phyloP scores from a whole-genome alignment of 2,329 filamentous ascomycete genomes.

The Amylocarpus encephaloides region DNA sequence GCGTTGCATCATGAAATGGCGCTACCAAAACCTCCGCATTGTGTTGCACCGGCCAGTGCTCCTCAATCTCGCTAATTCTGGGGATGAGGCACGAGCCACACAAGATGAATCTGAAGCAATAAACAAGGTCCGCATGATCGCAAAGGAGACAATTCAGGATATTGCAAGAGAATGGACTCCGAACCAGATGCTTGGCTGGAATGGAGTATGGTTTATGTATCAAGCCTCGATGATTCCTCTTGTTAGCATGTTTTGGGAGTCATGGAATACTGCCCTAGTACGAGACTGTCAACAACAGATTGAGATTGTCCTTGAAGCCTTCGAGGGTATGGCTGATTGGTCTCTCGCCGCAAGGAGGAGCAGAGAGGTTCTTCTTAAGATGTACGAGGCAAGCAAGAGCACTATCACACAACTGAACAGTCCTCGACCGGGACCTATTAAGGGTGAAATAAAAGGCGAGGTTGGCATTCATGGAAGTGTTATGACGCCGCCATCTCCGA shows the following conservation, averaged over 20 bases:
- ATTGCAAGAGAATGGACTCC: slow-evolving; percentile 64
- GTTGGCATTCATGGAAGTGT: slow-evolving; percentile 11
- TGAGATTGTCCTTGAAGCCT: slow-evolving; percentile 51
- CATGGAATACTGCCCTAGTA: slow-evolving; percentile 28
- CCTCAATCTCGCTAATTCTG: slow-evolving; percentile 50
- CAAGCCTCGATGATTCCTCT: slow-evolving; percentile 75
- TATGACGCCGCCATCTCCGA: slow-evolving; percentile 10
- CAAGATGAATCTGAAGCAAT: slow-evolving; percentile 63
- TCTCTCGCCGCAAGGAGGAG: slow-evolving; percentile 57
- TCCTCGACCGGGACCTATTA: slow-evolving; percentile 28
- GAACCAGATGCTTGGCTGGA: slow-evolving; percentile 74
- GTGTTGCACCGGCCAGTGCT: slow-evolving; percentile 69
- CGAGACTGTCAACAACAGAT: slow-evolving; percentile 48
- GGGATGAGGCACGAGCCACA: slow-evolving; percentile 27
- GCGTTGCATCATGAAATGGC: slow-evolving; percentile 73
- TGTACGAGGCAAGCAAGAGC: slow-evolving; percentile 49
- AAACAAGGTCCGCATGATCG: slow-evolving; percentile 61
- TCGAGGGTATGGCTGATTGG: slow-evolving; percentile 60
- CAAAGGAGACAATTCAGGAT: slow-evolving; percentile 64
- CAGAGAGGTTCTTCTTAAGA: slow-evolving; percentile 55
- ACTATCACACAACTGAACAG: slow-evolving; percentile 27
- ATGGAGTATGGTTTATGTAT: slow-evolving; percentile 76
- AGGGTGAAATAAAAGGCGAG: slow-evolving; percentile 29
- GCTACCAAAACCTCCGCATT: slow-evolving; percentile 72
- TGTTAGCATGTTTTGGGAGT: slow-evolving; percentile 66